These are phyloP conservation scores for Xylaria sp. DNA, from an alignment of 2,329 filamentous ascomycete genomes.

Conservation along the genomic window DNA sequence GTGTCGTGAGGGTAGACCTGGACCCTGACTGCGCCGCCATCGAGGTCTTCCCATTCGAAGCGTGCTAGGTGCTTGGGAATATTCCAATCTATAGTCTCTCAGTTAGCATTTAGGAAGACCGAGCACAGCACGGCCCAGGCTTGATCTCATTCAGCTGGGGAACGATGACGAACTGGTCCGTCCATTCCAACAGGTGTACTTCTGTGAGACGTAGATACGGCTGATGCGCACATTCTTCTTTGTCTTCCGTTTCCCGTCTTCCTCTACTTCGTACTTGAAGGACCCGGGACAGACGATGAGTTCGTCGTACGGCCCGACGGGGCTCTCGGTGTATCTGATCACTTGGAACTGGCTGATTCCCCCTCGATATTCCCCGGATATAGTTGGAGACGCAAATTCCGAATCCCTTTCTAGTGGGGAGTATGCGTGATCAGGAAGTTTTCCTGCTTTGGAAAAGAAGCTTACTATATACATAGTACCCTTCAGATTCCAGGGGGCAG, in stretches of 20 bases:
- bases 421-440: constrained; percentile 54
- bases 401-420: constrained; percentile 59
- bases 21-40: constrained; percentile 53
- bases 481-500: constrained; percentile 58
- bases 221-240: constrained; percentile 57
- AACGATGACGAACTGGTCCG: constrained; percentile 55
- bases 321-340: constrained; percentile 61
- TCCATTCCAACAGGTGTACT: constrained; percentile 63
- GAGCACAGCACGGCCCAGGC: background rate
- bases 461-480: constrained; percentile 57
- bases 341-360: constrained; percentile 62
- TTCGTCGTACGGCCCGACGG: constrained; percentile 66
- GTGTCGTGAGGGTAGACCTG: constrained; percentile 59
- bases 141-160: background rate
- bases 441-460: constrained; percentile 53
- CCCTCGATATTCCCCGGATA: constrained; percentile 54
- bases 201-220: constrained; percentile 65
- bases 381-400: constrained; percentile 49
- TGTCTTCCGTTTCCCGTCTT: constrained; percentile 47
- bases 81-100: constrained; percentile 59
- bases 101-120: background rate
- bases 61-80: constrained; percentile 65
- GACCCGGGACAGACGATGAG: constrained; percentile 59
- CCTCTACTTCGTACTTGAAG: constrained; percentile 54
- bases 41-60: constrained; percentile 57